Evolutionary conservation across 176 grass and related monocot genomes (phyloP), one percentile per base, ranked within the genome.

Genomic region (Zoysia pacifica): DNA sequence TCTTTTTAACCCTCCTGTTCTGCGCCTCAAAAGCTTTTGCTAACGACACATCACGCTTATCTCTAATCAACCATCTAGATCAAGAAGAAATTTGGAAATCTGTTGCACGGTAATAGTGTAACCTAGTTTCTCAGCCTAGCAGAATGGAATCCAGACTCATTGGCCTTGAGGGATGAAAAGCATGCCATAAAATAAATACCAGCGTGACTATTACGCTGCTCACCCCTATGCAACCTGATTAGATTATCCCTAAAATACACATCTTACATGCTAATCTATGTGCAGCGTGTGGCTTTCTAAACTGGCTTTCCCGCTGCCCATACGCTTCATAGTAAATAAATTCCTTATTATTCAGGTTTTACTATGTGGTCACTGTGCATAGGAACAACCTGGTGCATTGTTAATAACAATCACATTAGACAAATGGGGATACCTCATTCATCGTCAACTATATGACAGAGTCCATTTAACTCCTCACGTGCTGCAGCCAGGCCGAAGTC

Each of bases 381-480:
- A 44, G 36, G 58, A 70, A 77, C 72, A 81, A 85, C 41, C 36
- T 42, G 71, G 12, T 58, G n/a, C 44, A 59, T 43, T 75, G 9
- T 79, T 76, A 80, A 80, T 9, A 56, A 6, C 55, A 63, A 46
- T 35, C 49, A 64, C 77, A 69, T 68, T 53, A 78, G 35, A 62
- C 50, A 45, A 50, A 62, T 35, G 4, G 11, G 2, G 37, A 20
- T 38, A 53, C 60, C 19, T 4, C 41, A 28, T 69, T 19, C 47
- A 62, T 85, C 79, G 74, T 90, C 83, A 82, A 78, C 87, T 68
- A 83, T 78, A 15, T 74, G 44, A 68, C 63, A 75, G 56, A 79
- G 48, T 73, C 19, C 11, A 73, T 82, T 89, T 89, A 82, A 78
- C 37, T 36, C 62, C 74, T 82, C 62, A 78, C 55, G 46, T 89